These are phyloP conservation scores for Hansenula sp. DNA, from an alignment of 1,139 yeast species.

Conservation along the genomic window DNA sequence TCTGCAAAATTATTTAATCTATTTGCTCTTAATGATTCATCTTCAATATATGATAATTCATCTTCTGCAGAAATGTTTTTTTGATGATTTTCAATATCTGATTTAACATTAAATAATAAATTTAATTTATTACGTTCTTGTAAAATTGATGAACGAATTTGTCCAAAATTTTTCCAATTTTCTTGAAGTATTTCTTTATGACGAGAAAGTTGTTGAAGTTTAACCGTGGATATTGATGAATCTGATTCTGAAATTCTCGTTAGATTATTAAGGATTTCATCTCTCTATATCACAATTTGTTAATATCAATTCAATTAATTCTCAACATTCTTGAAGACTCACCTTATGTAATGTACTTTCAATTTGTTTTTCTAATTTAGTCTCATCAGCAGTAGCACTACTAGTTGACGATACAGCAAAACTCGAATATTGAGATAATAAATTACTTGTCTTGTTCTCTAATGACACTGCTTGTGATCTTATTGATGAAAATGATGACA, in stretches of 20 bases:
- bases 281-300: constrained; percentile 23
- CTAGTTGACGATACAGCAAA: constrained; percentile 48
- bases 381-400: constrained; percentile 44
- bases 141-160: constrained; percentile 53
- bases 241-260: constrained; percentile 52
- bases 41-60: constrained; percentile 68
- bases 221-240: constrained; percentile 59
- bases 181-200: constrained; percentile 75
- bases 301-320: too few species aligned
- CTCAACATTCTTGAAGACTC: too few species aligned
- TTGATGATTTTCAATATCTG: constrained; percentile 54
- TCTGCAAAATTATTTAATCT: constrained; percentile 76
- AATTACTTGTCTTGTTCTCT: constrained; percentile 51
- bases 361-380: constrained; percentile 31
- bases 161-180: constrained; percentile 58
- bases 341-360: too few species aligned
- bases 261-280: constrained; percentile 33
- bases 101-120: constrained; percentile 67
- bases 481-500: constrained; percentile 40
- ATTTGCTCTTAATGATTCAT: constrained; percentile 73
- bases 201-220: constrained; percentile 76
- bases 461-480: constrained; percentile 51
- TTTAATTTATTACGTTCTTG: constrained; percentile 78
- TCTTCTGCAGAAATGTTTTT: constrained; percentile 28
- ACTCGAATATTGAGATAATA: constrained; percentile 47